Conservation (phyloP, 495 filamentous ascomycete genomes). For the Halenospora varia region DNA sequence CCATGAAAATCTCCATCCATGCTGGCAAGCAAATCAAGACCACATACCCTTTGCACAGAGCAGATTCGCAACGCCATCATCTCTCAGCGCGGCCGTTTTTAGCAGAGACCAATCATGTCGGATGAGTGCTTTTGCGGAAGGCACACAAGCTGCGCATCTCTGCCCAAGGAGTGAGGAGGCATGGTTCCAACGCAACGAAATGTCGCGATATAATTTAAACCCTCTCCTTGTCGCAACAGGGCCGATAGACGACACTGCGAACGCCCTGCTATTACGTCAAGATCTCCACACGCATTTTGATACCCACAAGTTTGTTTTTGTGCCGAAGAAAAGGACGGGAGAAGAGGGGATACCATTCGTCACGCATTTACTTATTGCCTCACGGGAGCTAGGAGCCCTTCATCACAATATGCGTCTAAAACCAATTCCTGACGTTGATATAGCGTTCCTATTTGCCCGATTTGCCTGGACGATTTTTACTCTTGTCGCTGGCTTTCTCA, state of each 20-base stretch:
- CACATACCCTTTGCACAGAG: not conserved
- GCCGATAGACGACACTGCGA: not conserved
- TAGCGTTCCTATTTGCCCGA: not conserved
- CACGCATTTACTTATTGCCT: not conserved
- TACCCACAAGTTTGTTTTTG: not conserved
- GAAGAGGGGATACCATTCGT: not conserved
- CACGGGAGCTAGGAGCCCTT: not conserved
- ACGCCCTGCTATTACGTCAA: not conserved
- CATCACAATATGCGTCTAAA: not conserved
- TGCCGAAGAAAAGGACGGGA: not conserved
- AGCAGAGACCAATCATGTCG: not conserved
- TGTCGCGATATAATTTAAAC: not conserved
- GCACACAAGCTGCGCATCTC: not conserved
- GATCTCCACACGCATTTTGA: not conserved
- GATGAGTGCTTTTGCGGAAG: not conserved
- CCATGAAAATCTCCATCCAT: not conserved
- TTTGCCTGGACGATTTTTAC: not conserved
- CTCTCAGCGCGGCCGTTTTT: not conserved
- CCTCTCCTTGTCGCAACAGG: not conserved
- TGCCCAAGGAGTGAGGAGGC: slow-evolving; percentile 1
- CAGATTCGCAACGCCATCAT: slow-evolving; percentile 1
- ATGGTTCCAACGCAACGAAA: not conserved
- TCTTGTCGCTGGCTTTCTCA: not conserved
- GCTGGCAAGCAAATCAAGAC: slow-evolving; percentile 2
- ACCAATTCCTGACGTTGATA: not conserved